Base-by-base conservation (phyloP, 495 filamentous ascomycete species). In the Trichocladium antarcticum region DNA sequence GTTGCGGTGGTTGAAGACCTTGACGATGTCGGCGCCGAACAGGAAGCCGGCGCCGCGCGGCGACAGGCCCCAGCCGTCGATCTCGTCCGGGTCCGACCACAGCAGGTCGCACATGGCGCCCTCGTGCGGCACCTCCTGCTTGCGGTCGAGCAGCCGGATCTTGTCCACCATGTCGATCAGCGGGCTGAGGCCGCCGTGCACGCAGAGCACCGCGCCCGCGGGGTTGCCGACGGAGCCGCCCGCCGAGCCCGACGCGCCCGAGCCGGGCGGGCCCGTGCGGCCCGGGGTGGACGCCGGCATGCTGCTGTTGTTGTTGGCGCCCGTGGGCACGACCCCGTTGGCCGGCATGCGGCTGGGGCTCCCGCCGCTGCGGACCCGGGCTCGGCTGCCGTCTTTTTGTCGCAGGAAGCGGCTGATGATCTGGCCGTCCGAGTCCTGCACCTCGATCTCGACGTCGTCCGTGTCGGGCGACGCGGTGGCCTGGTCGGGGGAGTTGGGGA, bases 91-190 rank as follows among this genome's bases (percentile, higher is more conserved):
- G 66, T 98, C 92, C 5, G 87, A 94, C 92, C 92, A 98, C 12
- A 98, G 75, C 5, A 98, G 72, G 68, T 98, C 92, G 65, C 92
- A 98, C 92, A 98, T 98, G 55, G 92, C 87, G 44, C 92, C 92
- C 72, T 98, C 92, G 65, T 98, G 92, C 0, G 92, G 92, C 3
- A 98, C 92, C 66, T 98, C 92, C 68, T 98, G 92, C 66, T 97
- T 98, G 37, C 92, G 81, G 66, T 98, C 92, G 21, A 98, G 76
- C 14, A 96, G 73, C 21, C 93, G 80, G 66, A 98, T 98, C 64
- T 95, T 95, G 67, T 98, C 93, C 43, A 98, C 85, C 14, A 75
- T 86, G 62, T 96, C 93, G 56, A 98, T 85, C 9, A 95, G 72
- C 1, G 92, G 92, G 29, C 83, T 89, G 24, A 98, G 72, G 4